Conservation (phyloP, 306 rosid genomes). For the Spatholobus suberectus region DNA sequence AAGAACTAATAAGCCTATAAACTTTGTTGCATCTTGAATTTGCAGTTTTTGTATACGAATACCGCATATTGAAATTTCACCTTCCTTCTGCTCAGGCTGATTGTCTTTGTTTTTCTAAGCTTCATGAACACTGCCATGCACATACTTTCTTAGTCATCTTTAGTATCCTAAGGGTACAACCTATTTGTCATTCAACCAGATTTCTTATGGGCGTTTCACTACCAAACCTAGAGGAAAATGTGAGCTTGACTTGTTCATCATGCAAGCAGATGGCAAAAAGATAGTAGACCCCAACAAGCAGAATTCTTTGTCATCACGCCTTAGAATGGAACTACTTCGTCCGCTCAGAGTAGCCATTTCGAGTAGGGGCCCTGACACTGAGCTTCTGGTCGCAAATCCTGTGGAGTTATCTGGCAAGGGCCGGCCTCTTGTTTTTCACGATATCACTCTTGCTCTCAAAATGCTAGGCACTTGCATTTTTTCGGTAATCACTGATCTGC, state of each 20-base stretch:
- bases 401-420: conserved; percentile 94
- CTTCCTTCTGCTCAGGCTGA: neutral
- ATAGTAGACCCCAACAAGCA: conserved; percentile 83
- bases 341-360: conserved; percentile 86
- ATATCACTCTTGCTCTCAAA: conserved; percentile 89
- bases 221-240: conserved; percentile 63
- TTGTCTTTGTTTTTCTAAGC: neutral
- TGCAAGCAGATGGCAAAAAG: conserved; percentile 94
- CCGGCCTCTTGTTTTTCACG: conserved; percentile 88
- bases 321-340: conserved; percentile 73
- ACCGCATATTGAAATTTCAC: conserved; percentile 9
- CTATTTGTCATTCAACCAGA: conserved; percentile 61
- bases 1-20: neutral
- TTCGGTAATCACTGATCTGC: conserved; percentile 64
- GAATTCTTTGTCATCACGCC: conserved; percentile 67
- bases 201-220: conserved; percentile 88
- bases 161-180: conserved; percentile 32
- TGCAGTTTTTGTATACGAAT: neutral
- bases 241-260: conserved; percentile 89
- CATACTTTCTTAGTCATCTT: neutral
- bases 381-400: conserved; percentile 92
- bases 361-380: conserved; percentile 87
- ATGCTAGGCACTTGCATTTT: conserved; percentile 74
- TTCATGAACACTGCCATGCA: neutral
- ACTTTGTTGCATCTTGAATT: neutral